Conservation (phyloP, 2,329 filamentous ascomycete genomes). For the Teratosphaeria nubilosa region DNA sequence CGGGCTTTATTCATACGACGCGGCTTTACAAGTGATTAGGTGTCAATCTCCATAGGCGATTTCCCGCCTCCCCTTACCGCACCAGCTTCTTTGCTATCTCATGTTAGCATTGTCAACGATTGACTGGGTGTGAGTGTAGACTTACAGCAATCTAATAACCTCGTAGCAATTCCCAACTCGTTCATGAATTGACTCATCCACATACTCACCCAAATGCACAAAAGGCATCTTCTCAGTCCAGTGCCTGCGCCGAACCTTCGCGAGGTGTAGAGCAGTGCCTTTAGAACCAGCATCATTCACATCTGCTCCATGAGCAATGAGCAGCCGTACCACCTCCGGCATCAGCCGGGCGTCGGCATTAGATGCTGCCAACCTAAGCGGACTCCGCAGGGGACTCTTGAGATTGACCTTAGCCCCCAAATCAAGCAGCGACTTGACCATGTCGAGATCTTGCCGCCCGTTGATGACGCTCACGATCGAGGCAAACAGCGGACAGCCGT, state of each 20-base stretch:
- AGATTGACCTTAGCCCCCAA: conserved; percentile 11
- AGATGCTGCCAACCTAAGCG: conserved; percentile 10
- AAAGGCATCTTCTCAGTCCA: conserved; percentile 2
- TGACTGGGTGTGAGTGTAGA: neutral
- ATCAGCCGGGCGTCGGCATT: conserved; percentile 16
- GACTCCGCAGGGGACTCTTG: conserved; percentile 4
- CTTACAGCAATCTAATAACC: conserved; percentile 9
- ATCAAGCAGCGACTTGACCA: conserved; percentile 23
- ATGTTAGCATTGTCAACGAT: neutral
- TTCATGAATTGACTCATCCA: conserved; percentile 5
- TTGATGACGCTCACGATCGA: conserved; percentile 15
- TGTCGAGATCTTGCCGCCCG: conserved; percentile 13
- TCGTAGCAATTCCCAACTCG: conserved; percentile 10
- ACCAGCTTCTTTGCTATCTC: conserved; percentile 1
- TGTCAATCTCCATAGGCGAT: neutral
- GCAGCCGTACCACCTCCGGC: conserved; percentile 19
- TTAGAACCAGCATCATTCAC: conserved; percentile 5
- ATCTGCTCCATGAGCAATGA: conserved; percentile 20
- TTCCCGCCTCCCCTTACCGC: neutral
- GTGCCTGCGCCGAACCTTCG: neutral
- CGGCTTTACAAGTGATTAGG: neutral
- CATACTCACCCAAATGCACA: neutral
- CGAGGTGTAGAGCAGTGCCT: conserved; percentile 2
- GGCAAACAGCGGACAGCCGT: conserved; percentile 20
- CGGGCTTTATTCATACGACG: neutral